These are phyloP conservation scores for Botrytis porri DNA, from an alignment of 2,329 filamentous ascomycete genomes.

Conservation along the genomic window DNA sequence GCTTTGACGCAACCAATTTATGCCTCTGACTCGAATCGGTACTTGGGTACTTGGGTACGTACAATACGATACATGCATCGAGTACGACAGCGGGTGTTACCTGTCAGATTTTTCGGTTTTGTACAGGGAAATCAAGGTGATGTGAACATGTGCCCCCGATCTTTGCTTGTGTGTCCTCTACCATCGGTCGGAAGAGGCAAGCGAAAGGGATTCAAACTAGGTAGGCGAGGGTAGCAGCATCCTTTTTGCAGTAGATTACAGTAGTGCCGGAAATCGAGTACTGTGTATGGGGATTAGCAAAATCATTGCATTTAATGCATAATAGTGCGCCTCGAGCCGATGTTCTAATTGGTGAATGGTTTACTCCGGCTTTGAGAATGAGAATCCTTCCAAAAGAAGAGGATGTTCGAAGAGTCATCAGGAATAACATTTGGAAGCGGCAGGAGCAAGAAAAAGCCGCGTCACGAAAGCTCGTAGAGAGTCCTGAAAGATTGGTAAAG, in stretches of 20 bases:
- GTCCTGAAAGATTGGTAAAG: background rate
- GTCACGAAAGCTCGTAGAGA: background rate
- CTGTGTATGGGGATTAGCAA: background rate
- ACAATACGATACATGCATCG: background rate
- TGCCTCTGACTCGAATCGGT: slow-evolving; percentile 1
- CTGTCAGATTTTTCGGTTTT: slow-evolving; percentile 11
- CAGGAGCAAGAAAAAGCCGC: slow-evolving; percentile 10
- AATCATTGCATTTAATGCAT: slow-evolving; percentile 17
- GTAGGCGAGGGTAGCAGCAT: slow-evolving; percentile 3
- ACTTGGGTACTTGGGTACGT: background rate
- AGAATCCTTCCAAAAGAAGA: background rate
- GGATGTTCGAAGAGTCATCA: background rate
- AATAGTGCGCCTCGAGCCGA: background rate
- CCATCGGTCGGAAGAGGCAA: background rate
- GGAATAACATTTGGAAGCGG: slow-evolving; percentile 3
- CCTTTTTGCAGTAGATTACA: slow-evolving; percentile 8
- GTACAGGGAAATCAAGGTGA: slow-evolving; percentile 5
- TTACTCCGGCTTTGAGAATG: background rate
- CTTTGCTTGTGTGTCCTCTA: background rate
- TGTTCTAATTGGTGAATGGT: slow-evolving; percentile 2
- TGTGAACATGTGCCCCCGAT: slow-evolving; percentile 1
- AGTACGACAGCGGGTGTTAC: slow-evolving; percentile 18
- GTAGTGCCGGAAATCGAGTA: slow-evolving; percentile 13
- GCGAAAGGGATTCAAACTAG: background rate
- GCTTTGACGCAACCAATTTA: background rate